phyloP scores from a whole-genome alignment of 2,329 filamentous ascomycete species.

The Elsinoe fawcettii region DNA sequence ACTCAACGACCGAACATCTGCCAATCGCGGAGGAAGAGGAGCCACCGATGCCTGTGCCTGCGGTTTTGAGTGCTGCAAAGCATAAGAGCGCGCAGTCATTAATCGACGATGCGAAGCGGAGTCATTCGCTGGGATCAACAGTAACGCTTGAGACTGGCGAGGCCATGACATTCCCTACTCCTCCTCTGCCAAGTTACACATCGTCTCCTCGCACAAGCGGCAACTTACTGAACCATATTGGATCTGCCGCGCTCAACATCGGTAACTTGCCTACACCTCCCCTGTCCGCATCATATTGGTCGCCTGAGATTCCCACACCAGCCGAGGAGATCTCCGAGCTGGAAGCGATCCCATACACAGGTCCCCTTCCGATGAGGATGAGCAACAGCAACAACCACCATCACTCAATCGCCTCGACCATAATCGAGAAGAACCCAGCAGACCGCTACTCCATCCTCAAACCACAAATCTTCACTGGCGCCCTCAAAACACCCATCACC shows the following conservation, averaged over 20 bases:
- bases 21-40: slow-evolving; percentile 14
- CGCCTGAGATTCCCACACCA: slow-evolving; percentile 14
- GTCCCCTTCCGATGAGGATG: neutral
- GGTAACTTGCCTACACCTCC: slow-evolving; percentile 12
- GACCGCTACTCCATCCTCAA: slow-evolving; percentile 4
- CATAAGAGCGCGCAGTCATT: slow-evolving; percentile 6
- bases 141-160: slow-evolving; percentile 13
- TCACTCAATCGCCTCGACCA: neutral
- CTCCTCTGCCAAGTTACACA: slow-evolving; percentile 3
- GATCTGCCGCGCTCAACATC: slow-evolving; percentile 1
- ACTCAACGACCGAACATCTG: neutral
- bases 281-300: slow-evolving; percentile 11
- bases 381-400: slow-evolving; percentile 2
- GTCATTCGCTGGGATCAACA: slow-evolving; percentile 10
- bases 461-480: slow-evolving; percentile 1
- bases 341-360: slow-evolving; percentile 11
- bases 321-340: slow-evolving; percentile 12
- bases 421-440: neutral
- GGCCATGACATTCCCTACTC: slow-evolving; percentile 13
- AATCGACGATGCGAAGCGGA: slow-evolving; percentile 4
- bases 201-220: slow-evolving; percentile 1
- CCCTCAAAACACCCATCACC: slow-evolving; percentile 10
- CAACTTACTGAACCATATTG: neutral
- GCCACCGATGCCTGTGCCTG: neutral
- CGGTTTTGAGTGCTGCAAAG: neutral